Percentiles rank a stretch among this genome's conserved stretches.
phyloP scores from a whole-genome alignment of 73 alveolate genomes.

The Durusdinium trenchii region DNA sequence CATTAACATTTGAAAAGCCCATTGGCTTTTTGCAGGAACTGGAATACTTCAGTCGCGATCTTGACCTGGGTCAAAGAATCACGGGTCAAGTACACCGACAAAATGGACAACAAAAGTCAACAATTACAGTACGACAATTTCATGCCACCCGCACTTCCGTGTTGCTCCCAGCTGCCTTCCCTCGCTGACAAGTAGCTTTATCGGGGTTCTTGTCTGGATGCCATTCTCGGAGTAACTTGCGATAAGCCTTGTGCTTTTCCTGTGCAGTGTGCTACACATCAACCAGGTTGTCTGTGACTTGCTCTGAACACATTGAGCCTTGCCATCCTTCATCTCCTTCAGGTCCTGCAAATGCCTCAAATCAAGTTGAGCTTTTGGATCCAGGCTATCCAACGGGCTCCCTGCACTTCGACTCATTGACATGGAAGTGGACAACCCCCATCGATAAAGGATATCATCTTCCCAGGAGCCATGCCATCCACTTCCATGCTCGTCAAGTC shows the following conservation, averaged over 20 bases:
- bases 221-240: constrained; percentile 88
- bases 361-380: neutral
- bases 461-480: neutral
- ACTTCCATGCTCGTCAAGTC: neutral
- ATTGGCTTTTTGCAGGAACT: constrained; percentile 78
- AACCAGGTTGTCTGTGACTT: neutral
- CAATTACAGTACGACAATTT: neutral
- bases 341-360: constrained; percentile 70
- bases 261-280: neutral
- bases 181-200: constrained; percentile 3
- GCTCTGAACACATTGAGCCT: too few species aligned
- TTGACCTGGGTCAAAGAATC: constrained; percentile 17
- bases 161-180: neutral
- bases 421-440: neutral
- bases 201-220: constrained; percentile 89
- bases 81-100: neutral
- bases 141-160: neutral
- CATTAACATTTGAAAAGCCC: constrained; percentile 42
- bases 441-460: neutral
- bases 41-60: constrained; percentile 90
- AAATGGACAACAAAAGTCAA: neutral
- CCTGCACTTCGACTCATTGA: too few species aligned
- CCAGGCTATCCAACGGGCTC: too few species aligned
- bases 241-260: constrained; percentile 87
- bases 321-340: constrained; percentile 63